phyloP scores from a whole-genome alignment of 202 grass and related monocot species.

The Brachypodium distachyon region DNA sequence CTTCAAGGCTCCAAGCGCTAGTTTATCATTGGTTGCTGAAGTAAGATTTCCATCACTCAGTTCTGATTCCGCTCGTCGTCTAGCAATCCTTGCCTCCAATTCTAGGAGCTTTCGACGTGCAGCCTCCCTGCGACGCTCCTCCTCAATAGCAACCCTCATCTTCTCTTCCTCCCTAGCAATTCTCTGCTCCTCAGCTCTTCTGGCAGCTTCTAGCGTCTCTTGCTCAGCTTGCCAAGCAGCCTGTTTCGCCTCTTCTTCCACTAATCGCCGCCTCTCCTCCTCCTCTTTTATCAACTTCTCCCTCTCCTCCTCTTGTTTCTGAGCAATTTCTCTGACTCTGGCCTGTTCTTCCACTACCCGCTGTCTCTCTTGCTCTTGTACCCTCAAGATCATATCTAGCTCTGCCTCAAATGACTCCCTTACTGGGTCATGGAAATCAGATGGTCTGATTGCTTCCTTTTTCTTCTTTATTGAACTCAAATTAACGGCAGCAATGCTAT shows the following conservation, averaged over 20 bases:
- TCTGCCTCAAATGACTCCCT: slow-evolving; percentile 97
- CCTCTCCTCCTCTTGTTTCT: slow-evolving; percentile 76
- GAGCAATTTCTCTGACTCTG: slow-evolving; percentile 57
- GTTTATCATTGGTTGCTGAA: slow-evolving; percentile 38
- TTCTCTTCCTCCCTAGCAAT: slow-evolving; percentile 88
- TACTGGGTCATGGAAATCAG: slow-evolving; percentile 77
- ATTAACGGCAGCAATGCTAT: slow-evolving; percentile 54
- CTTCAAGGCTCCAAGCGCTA: slow-evolving; percentile 24
- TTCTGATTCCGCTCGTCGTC: slow-evolving; percentile 43
- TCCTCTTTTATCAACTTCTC: slow-evolving; percentile 78
- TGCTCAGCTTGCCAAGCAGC: slow-evolving; percentile 76
- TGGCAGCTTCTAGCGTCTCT: slow-evolving; percentile 66
- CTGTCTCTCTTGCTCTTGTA: slow-evolving; percentile 81
- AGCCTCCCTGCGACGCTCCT: slow-evolving; percentile 87
- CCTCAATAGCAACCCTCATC: slow-evolving; percentile 53
- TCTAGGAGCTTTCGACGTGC: slow-evolving; percentile 79
- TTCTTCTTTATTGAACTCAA: slow-evolving; percentile 82
- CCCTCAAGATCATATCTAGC: slow-evolving; percentile 76
- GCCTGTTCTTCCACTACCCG: slow-evolving; percentile 66
- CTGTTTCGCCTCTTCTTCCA: slow-evolving; percentile 72
- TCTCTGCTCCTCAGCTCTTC: slow-evolving; percentile 75
- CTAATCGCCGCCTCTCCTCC: slow-evolving; percentile 47
- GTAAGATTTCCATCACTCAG: slow-evolving; percentile 19
- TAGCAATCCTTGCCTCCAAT: slow-evolving; percentile 83
- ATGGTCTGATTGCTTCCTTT: slow-evolving; percentile 52